Evolutionary conservation across 192 early-diverging fungal genomes (phyloP).

Genomic region (Coemansia sp.): DNA sequence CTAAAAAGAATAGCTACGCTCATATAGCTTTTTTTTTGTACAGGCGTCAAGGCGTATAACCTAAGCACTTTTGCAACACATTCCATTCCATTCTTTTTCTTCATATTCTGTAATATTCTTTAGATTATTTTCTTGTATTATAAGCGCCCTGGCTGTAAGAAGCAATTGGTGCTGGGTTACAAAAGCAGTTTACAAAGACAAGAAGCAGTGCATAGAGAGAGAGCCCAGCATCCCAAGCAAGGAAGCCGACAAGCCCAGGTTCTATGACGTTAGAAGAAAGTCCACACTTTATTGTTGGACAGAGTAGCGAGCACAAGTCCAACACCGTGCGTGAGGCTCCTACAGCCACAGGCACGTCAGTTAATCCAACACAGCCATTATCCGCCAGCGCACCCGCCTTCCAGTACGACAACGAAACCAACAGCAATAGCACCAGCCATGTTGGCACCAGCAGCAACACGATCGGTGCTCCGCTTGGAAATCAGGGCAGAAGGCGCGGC

Average conservation of each 20-base stretch:
- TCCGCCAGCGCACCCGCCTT: background rate
- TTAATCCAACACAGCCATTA: background rate
- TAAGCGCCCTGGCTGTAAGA: background rate
- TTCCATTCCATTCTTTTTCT: background rate
- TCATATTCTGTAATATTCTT: background rate
- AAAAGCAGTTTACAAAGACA: background rate
- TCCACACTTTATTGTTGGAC: background rate
- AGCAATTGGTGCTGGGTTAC: too few species aligned
- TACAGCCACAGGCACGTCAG: background rate
- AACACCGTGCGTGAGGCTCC: background rate
- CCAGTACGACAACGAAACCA: background rate
- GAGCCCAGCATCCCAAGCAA: background rate
- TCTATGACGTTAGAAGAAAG: constrained; percentile 22
- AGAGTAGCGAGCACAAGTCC: background rate
- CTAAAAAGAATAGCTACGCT: too few species aligned
- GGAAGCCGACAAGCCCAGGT: background rate
- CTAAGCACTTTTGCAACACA: background rate
- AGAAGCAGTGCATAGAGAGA: background rate
- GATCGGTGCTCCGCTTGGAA: background rate
- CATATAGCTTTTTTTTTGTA: background rate
- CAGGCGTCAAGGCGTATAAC: background rate
- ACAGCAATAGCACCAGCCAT: background rate
- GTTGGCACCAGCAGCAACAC: background rate
- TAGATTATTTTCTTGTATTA: background rate
- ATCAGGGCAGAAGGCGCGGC: background rate